A percentile compares a stretch with the other conserved stretches of the same genome.
phyloP scores from a whole-genome alignment of 345 rosid species.

The Euphorbia lathyris region DNA sequence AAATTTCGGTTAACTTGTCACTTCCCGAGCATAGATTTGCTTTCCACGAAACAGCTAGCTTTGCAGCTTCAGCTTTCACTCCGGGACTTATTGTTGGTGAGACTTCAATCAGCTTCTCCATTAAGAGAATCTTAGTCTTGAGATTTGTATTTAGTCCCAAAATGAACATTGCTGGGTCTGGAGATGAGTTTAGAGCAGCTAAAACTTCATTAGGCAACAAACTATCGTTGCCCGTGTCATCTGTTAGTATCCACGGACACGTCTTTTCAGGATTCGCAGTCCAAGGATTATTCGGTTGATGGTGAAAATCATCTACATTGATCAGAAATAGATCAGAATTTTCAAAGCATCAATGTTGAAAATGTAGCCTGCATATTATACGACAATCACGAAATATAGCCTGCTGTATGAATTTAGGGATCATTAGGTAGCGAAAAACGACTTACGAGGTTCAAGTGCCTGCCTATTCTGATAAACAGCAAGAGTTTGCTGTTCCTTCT shows the following conservation, averaged over 20 bases:
- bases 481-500: too few species aligned
- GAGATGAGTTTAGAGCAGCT: conserved; percentile 22
- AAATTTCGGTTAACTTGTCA: conserved; percentile 23
- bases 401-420: too few species aligned
- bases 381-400: too few species aligned
- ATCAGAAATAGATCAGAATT: conserved; percentile 2
- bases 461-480: too few species aligned
- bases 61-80: conserved; percentile 22
- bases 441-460: conserved; percentile 33
- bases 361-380: too few species aligned
- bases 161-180: conserved; percentile 37
- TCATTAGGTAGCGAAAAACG: background rate
- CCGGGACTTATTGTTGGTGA: too few species aligned
- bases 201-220: conserved; percentile 17
- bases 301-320: conserved; percentile 7
- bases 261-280: conserved; percentile 12
- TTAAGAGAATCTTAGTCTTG: conserved; percentile 15
- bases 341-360: too few species aligned
- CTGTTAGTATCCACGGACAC: conserved; percentile 18
- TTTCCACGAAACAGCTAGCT: conserved; percentile 35
- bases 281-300: background rate
- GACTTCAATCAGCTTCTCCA: conserved; percentile 39
- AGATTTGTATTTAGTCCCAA: conserved; percentile 20
- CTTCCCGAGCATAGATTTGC: conserved; percentile 18
- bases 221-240: conserved; percentile 14